Evolutionary conservation across 148 eudicot genomes (phyloP).

Genomic region (Camellia japonica): DNA sequence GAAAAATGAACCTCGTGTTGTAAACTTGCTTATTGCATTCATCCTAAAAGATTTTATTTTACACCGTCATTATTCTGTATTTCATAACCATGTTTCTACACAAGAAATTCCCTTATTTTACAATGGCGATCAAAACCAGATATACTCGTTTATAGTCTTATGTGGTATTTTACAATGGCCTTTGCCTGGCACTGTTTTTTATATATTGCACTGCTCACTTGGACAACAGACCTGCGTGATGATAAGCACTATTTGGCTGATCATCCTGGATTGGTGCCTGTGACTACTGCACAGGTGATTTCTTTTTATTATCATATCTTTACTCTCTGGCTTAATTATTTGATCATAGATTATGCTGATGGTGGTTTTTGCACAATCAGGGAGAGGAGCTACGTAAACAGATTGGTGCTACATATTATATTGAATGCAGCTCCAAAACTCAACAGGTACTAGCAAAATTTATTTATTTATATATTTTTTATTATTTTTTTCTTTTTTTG

Average conservation of each 20-base stretch:
- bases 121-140: background rate
- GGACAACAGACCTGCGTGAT: conserved; percentile 73
- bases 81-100: background rate
- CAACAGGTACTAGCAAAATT: conserved; percentile 64
- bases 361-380: conserved; percentile 34
- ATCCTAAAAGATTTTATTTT: background rate
- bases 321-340: conserved; percentile 2
- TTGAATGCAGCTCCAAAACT: conserved; percentile 99
- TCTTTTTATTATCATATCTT: conserved; percentile 1
- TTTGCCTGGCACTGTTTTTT: background rate
- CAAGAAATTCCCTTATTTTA: background rate
- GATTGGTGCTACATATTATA: conserved; percentile 82
- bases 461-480: too few relatives aligned
- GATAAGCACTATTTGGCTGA: conserved; percentile 94
- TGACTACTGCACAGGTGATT: conserved; percentile 73
- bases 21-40: background rate
- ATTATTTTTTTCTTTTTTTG: too few relatives aligned
- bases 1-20: background rate
- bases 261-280: conserved; percentile 96
- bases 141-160: background rate
- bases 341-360: conserved; percentile 7
- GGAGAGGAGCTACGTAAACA: conserved; percentile 97
- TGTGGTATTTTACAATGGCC: background rate
- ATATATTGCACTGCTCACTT: conserved; percentile 11
- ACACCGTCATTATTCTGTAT: background rate